phyloP scores from a whole-genome alignment of 768 basidiomycete species.

The Boletellus sp. region DNA sequence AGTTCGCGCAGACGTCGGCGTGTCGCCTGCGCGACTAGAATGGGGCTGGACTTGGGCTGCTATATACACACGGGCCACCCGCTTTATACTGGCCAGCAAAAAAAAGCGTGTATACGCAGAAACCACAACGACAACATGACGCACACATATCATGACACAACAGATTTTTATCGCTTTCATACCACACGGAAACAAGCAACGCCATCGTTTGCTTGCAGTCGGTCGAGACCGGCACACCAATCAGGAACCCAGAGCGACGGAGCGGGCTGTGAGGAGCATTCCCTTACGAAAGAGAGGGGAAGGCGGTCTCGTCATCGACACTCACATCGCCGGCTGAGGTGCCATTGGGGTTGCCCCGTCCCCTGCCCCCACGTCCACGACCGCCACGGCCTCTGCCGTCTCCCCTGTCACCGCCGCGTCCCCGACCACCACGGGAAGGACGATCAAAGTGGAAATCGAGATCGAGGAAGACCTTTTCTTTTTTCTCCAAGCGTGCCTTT shows the following conservation, averaged over 20 bases:
- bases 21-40: conserved; percentile 24
- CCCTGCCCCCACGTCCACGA: conserved; percentile 41
- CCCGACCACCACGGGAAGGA: conserved; percentile 64
- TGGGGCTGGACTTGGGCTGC: conserved; percentile 5
- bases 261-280: conserved; percentile 4
- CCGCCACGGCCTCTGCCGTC: conserved; percentile 46
- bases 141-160: conserved; percentile 8
- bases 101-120: conserved; percentile 10
- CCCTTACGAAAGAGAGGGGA: conserved; percentile 75
- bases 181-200: conserved; percentile 11
- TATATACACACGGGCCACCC: no score
- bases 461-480: conserved; percentile 89
- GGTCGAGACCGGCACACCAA: conserved; percentile 8
- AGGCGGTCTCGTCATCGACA: conserved; percentile 81
- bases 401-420: conserved; percentile 46
- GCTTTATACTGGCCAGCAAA: neutral
- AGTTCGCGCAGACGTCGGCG: conserved; percentile 22
- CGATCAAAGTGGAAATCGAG: conserved; percentile 88
- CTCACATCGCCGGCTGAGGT: conserved; percentile 59
- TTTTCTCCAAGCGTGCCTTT: conserved; percentile 74
- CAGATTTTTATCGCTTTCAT: conserved; percentile 12
- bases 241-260: conserved; percentile 7
- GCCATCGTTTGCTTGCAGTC: conserved; percentile 7
- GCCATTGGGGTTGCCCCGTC: conserved; percentile 43
- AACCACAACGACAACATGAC: conserved; percentile 6